Evolutionary conservation across 1,284 basidiomycete species (phyloP), one percentile per base, ranked within the genome.

Genomic region (Tausonia pullulans): DNA sequence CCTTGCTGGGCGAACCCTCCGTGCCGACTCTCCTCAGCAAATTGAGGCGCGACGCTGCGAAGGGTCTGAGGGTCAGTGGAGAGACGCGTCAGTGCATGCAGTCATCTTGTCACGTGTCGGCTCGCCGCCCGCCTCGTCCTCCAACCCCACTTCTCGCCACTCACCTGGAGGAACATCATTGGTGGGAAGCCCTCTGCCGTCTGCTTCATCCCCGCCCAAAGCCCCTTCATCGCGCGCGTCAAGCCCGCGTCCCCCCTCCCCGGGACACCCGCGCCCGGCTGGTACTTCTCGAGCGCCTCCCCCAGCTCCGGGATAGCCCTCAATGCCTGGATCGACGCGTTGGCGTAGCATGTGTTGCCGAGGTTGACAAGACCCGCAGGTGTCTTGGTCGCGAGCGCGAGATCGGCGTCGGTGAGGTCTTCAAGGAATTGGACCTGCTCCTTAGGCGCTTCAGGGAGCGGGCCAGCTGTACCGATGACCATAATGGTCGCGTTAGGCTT

Each of bases 401-500:
- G 78, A 69, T 88, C 83, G 6, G 81, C 77, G 63, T 93, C 90
- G 61, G 87, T 84, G 87, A 96, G 87, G 78, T 97, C 93, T 85
- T 79, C 80, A 54, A 77, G 75, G 76, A 98, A 98, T 40, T 90
- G 84, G 50, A 87, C 78, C 0, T 86, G 85, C 59, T 87, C 83
- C 55, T 82, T 76, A 3, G 95, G 95, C 0, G 90, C 85, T 73
- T 89, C 87, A 8, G 94, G 95, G 1, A 98, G 81, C 67, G 92
- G 88, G 8, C 90, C 92, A 0, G 93, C 90, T 2, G 90, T 85
- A 49, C 96, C 96, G 72, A 97, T 90, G 46, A 95, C 89, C 83
- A 83, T 88, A 73, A 90, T 87, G 3, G 57, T 3, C 16, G 55
- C 55, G 48, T 66, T 66, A 49, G 68, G 65, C 56, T 68, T 68